Conservation (phyloP, 768 basidiomycete species). For the Suillus tomentosus region DNA sequence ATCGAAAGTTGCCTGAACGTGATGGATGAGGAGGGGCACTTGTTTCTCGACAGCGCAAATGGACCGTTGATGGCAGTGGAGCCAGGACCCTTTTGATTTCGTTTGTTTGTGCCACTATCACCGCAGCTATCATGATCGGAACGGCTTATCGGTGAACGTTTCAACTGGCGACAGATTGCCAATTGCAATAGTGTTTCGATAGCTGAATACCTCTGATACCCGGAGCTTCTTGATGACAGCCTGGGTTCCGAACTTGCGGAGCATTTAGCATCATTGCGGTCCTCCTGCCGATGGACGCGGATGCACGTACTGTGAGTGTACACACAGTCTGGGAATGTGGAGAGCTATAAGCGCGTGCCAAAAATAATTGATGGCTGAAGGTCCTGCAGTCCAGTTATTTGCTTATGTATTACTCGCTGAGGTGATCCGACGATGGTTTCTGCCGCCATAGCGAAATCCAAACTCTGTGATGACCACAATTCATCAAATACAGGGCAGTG, state of each 20-base stretch:
- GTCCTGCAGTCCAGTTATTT: neutral
- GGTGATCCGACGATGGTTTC: conserved; percentile 37
- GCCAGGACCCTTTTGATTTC: conserved; percentile 25
- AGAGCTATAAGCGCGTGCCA: neutral
- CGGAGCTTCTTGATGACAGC: conserved; percentile 24
- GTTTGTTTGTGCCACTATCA: conserved; percentile 29
- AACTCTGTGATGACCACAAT: conserved; percentile 40
- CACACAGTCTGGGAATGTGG: neutral
- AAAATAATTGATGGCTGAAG: neutral
- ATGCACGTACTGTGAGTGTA: neutral
- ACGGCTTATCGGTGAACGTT: neutral
- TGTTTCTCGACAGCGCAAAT: conserved; percentile 18
- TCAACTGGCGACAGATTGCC: conserved; percentile 22
- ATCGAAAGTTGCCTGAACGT: conserved; percentile 7
- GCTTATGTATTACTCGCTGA: conserved; percentile 32
- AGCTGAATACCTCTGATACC: conserved; percentile 15
- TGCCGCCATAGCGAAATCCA: conserved; percentile 36
- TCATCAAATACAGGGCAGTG: conserved; percentile 40
- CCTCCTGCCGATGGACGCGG: neutral
- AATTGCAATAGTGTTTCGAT: conserved; percentile 17
- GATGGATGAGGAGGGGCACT: conserved; percentile 9
- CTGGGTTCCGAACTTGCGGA: conserved; percentile 1
- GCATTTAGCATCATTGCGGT: neutral
- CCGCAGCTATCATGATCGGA: conserved; percentile 9
- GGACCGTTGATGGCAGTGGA: conserved; percentile 23